Percentiles rank a stretch among this genome's conserved stretches.
Conservation (phyloP, 306 rosid genomes). For the Quercus robur region DNA sequence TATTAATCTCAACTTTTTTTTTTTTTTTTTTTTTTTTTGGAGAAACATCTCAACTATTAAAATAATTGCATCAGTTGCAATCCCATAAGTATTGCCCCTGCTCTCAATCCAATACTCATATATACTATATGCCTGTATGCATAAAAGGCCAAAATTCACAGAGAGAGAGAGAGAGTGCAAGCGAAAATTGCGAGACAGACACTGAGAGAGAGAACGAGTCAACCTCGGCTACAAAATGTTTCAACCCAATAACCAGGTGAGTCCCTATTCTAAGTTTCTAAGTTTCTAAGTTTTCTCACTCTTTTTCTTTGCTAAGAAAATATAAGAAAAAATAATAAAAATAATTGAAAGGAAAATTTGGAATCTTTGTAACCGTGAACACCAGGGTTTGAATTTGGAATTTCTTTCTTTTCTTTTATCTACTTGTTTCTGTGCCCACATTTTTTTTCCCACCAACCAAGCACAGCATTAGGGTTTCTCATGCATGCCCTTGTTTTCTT, state of each 20-base stretch:
- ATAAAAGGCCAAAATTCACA: neutral
- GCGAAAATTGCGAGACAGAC: neutral
- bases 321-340: neutral
- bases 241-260: conserved; percentile 49
- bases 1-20: too few relatives aligned
- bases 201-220: neutral
- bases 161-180: neutral
- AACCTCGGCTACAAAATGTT: conserved; percentile 28
- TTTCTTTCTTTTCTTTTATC: neutral
- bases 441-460: neutral
- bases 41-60: too few relatives aligned
- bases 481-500: conserved; percentile 22
- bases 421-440: neutral
- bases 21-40: too few relatives aligned
- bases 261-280: neutral
- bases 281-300: neutral
- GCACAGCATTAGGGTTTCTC: neutral
- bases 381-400: neutral
- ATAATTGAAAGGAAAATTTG: neutral
- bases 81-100: too few relatives aligned
- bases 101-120: too few relatives aligned
- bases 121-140: too few relatives aligned
- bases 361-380: neutral
- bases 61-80: too few relatives aligned
- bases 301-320: conserved; percentile 22